These are phyloP conservation scores for Drosera capensis DNA, from an alignment of 148 eudicot species.

Conservation along the genomic window DNA sequence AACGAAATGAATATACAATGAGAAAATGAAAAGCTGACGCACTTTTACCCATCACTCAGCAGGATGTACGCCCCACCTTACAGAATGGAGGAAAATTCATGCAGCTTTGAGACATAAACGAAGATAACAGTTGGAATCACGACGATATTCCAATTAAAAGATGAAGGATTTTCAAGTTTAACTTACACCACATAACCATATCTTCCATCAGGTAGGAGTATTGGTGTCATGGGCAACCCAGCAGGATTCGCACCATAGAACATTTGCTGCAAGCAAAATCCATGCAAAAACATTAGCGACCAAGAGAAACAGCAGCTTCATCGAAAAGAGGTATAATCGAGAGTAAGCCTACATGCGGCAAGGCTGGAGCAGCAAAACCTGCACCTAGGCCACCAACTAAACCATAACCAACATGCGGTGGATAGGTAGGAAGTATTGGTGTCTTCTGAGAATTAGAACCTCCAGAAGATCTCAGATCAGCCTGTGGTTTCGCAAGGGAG, in stretches of 20 bases:
- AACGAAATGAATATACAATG: too few species aligned
- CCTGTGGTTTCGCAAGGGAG: constrained; percentile 92
- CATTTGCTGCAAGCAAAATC: constrained; percentile 40
- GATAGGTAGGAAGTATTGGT: constrained; percentile 52
- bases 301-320: background rate
- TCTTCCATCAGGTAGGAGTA: constrained; percentile 94
- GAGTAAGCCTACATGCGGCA: constrained; percentile 38
- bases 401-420: constrained; percentile 64
- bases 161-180: too few species aligned
- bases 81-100: too few species aligned
- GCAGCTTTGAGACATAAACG: too few species aligned
- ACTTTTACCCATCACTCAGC: too few species aligned
- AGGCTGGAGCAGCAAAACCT: constrained; percentile 56
- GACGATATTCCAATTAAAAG: too few species aligned
- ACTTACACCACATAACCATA: constrained; percentile 94
- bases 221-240: constrained; percentile 96
- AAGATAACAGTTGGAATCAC: too few species aligned
- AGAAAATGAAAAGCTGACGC: too few species aligned
- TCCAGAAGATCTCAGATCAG: constrained; percentile 61
- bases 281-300: constrained; percentile 3
- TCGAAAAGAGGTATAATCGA: background rate
- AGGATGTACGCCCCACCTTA: too few species aligned
- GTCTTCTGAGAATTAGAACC: constrained; percentile 44
- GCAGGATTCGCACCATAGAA: constrained; percentile 55
- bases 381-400: constrained; percentile 56